Base-by-base conservation (phyloP, 1,139 yeast species). In the Saccharomycopsis phalli region DNA sequence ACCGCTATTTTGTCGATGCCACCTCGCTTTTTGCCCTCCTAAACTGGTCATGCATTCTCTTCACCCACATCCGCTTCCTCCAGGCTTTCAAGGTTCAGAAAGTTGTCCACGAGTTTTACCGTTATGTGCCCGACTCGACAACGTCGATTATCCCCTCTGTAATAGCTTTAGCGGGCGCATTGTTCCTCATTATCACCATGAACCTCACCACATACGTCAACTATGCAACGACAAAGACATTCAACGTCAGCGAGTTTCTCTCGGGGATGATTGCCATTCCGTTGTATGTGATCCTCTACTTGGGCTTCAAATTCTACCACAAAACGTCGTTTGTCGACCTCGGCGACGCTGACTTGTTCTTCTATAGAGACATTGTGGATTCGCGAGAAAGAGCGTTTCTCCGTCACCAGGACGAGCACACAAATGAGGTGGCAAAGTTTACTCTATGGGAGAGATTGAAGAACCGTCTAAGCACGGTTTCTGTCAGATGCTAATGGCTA, bases 311-410 rank as follows among this genome's bases (percentile, higher is more conserved):
- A 52, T 4, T 67, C 37, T 50, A 50, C 53, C 53, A 22, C 28
- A 68, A 60, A 54, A 69, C 78, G 18, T 63, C 59, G 43, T 48
- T 63, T 41, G 58, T 66, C 38, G 59, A 54, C 27, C 59, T 74
- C 3, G 52, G 53, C 22, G 74, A 71, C 41, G 70, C 68, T 29
- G 79, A 73, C 54, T 54, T 74, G 55, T 59, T 51, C 34, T 66
- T 73, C 19, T 71, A 58, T 53, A 68, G 63, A 53, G 77, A 71
- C 49, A 72, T 70, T 37, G 61, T 72, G 46, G 78, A 72, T 50
- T 70, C 69, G 27, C 76, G 71, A 53, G 74, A 69, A 50, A 67
- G 58, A 44, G 61, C 58, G 44, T 71, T 47, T 50, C 61, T 60
- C 14, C 58, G 21, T n/a, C 34, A 41, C 11, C 34, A 42, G 21